Base-by-base conservation (phyloP, 2,329 filamentous ascomycete species). In the Ascochyta clinopodiicola region DNA sequence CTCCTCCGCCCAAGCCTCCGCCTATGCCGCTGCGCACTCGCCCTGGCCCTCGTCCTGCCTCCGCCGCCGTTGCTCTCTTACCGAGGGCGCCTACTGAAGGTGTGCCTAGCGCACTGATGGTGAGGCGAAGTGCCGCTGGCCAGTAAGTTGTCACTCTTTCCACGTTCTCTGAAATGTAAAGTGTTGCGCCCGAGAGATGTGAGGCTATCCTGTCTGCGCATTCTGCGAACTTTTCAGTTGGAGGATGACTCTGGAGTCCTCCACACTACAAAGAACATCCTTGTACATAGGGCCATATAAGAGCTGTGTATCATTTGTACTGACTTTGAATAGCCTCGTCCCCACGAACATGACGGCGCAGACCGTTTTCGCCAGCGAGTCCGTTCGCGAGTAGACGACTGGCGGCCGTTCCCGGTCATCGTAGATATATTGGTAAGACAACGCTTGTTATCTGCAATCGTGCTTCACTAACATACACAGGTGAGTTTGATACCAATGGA, bases 101-200 rank as follows among this genome's bases (percentile, higher is more conserved):
- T 19, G 34, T 36, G 46, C 38, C 47, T n/a, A 38, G 39, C 13
- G 47, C 34, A 27, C 48, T 51, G 4, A 24, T 51, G 4, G 25
- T 51, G 32, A 44, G 48, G 19, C 48, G 48, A 34, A 39, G 40
- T 21, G 19, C 24, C 27, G 21, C 34, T 21, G 27, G 25, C 40
- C 48, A 44, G 48, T 44, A 51, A 44, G 35, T 39, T 12, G 25
- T 19, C 21, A 10, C 27, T 21, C n/a, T 13, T n/a, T 12, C 31
- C 3, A 8, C 7, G 32, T 17, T 17, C n/a, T 10, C 8, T 35
- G 15, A 35, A 10, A 17, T 1, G n/a, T 35, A 15, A 35, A 17
- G n/a, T 35, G n/a, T 35, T 6, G 6, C n/a, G 5, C 17, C n/a
- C 17, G 32, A 8, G 32, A 35, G 32, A 35, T 17, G 6, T 17